phyloP scores from a whole-genome alignment of 805 yeast genomes.

The Lipomyces anomalus region DNA sequence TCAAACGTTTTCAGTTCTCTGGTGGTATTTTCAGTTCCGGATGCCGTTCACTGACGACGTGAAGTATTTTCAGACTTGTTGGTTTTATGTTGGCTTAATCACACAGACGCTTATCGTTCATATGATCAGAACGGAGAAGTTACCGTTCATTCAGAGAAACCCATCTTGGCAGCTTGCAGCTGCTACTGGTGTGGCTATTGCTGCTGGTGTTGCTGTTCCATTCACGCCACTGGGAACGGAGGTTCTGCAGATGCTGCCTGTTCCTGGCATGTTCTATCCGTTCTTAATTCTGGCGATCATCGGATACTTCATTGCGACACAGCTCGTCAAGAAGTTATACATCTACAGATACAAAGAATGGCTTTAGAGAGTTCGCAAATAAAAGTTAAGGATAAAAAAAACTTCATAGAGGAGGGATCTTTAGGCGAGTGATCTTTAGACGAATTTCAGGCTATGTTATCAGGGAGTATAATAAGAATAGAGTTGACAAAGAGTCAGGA shows the following conservation, averaged over 20 bases:
- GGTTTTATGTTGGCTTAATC: conserved; percentile 23
- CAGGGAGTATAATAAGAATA: too few species aligned
- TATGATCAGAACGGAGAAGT: conserved; percentile 24
- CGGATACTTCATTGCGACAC: conserved; percentile 23
- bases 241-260: conserved; percentile 21
- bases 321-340: conserved; percentile 20
- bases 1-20: conserved; percentile 18
- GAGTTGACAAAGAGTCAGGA: too few species aligned
- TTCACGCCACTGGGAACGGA: conserved; percentile 23
- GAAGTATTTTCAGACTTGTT: conserved; percentile 22
- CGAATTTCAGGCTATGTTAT: too few species aligned
- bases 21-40: conserved; percentile 15
- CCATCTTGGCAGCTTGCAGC: conserved; percentile 23
- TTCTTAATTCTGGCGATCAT: conserved; percentile 18
- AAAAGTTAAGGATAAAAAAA: too few species aligned
- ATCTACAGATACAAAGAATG: conserved; percentile 20
- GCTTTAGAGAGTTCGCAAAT: conserved; percentile 9
- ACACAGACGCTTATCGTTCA: conserved; percentile 24
- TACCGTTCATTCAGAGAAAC: conserved; percentile 23
- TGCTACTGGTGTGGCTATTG: conserved; percentile 15
- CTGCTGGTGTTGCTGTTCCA: conserved; percentile 20
- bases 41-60: conserved; percentile 22
- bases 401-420: too few species aligned
- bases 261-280: conserved; percentile 24
- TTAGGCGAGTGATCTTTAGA: too few species aligned